Conservation (phyloP, 306 rosid genomes). For the Carpinus fangiana region DNA sequence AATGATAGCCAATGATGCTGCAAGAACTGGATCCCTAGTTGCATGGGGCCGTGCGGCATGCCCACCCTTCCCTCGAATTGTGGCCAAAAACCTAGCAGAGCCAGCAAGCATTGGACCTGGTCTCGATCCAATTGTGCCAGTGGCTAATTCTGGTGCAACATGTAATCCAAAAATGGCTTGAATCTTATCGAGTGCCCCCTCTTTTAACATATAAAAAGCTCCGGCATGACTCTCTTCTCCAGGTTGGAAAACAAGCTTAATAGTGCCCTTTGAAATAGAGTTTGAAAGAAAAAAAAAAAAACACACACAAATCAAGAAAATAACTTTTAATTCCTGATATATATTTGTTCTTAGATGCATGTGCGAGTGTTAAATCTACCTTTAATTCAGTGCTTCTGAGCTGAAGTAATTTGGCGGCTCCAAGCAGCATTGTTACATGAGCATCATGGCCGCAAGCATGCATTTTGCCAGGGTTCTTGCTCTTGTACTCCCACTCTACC, state of each 20-base stretch:
- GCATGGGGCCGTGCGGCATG: conserved; percentile 44
- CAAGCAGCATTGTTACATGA: conserved; percentile 64
- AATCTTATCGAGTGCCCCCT: conserved; percentile 48
- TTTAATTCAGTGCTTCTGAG: conserved; percentile 35
- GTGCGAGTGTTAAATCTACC: conserved; percentile 23
- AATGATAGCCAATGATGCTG: conserved; percentile 42
- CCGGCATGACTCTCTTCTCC: conserved; percentile 60
- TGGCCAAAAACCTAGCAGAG: conserved; percentile 43
- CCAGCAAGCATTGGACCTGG: conserved; percentile 53
- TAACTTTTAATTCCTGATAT: neutral
- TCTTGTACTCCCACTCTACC: conserved; percentile 69
- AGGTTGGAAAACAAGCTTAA: conserved; percentile 65
- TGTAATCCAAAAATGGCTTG: conserved; percentile 57
- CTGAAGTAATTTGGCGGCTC: conserved; percentile 65
- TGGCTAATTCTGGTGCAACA: conserved; percentile 29
- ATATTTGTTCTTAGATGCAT: neutral
- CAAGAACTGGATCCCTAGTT: conserved; percentile 45
- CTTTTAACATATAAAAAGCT: conserved; percentile 53
- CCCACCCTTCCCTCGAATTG: conserved; percentile 43
- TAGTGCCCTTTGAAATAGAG: conserved; percentile 46
- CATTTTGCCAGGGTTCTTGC: conserved; percentile 57
- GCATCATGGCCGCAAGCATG: conserved; percentile 71
- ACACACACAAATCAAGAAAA: neutral
- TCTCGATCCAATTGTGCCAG: conserved; percentile 47
- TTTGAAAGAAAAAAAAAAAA: neutral